Evolutionary conservation across 495 filamentous ascomycete species (phyloP).

Genomic region (Xylaria scruposa): DNA sequence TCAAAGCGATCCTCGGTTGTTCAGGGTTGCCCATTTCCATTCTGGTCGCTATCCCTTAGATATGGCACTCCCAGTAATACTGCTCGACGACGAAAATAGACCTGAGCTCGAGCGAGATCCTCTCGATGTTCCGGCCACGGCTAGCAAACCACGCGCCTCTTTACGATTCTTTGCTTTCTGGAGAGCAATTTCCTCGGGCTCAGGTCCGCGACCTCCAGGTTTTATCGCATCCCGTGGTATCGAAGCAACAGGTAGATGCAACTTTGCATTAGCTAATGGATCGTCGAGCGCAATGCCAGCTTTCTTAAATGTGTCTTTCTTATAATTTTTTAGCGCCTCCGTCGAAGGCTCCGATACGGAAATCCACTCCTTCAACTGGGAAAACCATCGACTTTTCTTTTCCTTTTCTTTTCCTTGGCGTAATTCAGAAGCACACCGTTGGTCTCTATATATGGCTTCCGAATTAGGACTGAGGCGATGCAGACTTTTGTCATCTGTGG

Average conservation of each 20-base stretch:
- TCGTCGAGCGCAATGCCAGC: constrained; percentile 43
- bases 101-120: constrained; percentile 31
- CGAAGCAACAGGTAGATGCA: constrained; percentile 46
- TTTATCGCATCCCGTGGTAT: constrained; percentile 46
- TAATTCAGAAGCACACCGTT: constrained; percentile 6
- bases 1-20: too few species aligned
- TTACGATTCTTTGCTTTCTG: constrained; percentile 36
- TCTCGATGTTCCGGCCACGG: constrained; percentile 13
- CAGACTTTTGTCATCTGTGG: not conserved
- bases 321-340: constrained; percentile 48
- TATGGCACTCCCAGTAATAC: constrained; percentile 17
- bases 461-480: not conserved
- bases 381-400: constrained; percentile 39
- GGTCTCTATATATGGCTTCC: not conserved
- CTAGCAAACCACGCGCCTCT: constrained; percentile 24
- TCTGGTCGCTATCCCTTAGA: constrained; percentile 5
- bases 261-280: constrained; percentile 38
- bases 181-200: constrained; percentile 44
- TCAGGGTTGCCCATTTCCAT: not conserved
- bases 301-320: constrained; percentile 44
- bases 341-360: constrained; percentile 49
- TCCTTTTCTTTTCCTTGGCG: constrained; percentile 29
- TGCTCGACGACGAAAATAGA: constrained; percentile 34
- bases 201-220: constrained; percentile 36
- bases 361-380: constrained; percentile 51